phyloP scores from a whole-genome alignment of 2,329 filamentous ascomycete genomes.

The Venturia nashicola region DNA sequence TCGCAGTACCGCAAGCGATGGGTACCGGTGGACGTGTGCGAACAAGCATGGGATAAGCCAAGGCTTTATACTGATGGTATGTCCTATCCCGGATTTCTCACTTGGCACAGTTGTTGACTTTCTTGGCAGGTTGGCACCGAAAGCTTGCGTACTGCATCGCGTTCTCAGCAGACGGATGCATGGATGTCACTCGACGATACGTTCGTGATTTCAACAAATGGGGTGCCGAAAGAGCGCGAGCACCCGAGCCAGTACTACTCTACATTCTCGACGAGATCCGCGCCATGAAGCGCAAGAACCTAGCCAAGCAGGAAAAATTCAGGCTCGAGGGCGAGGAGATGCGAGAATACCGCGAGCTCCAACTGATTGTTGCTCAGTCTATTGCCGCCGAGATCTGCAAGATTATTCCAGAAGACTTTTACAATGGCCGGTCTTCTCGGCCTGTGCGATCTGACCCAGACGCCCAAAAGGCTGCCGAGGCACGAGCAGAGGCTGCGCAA shows the following conservation, averaged over 20 bases:
- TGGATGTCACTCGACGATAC: conserved; percentile 55
- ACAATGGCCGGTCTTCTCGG: conserved; percentile 3
- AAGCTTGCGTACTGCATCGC: conserved; percentile 96
- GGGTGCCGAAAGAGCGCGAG: conserved; percentile 62
- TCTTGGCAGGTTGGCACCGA: conserved; percentile 64
- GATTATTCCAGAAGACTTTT: conserved; percentile 35
- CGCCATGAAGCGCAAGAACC: conserved; percentile 66
- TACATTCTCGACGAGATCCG: conserved; percentile 91
- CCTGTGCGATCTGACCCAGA: conserved; percentile 26
- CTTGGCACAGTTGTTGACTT: not conserved
- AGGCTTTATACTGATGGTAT: conserved; percentile 75
- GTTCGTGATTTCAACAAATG: conserved; percentile 58
- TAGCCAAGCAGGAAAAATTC: conserved; percentile 77
- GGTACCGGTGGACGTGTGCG: conserved; percentile 94
- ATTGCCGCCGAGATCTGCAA: conserved; percentile 63
- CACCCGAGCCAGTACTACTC: conserved; percentile 78
- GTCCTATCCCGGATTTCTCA: conserved; percentile 16
- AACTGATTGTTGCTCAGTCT: conserved; percentile 59
- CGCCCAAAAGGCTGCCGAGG: conserved; percentile 35
- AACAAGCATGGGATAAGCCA: conserved; percentile 91
- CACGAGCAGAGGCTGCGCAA: conserved; percentile 21
- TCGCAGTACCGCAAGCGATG: conserved; percentile 86
- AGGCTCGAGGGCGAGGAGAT: conserved; percentile 69
- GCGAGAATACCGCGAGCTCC: conserved; percentile 62
- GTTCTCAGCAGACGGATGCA: conserved; percentile 78